Base-by-base conservation (phyloP, 352 stramenopile species). In the Halophytophthora batemanensis region DNA sequence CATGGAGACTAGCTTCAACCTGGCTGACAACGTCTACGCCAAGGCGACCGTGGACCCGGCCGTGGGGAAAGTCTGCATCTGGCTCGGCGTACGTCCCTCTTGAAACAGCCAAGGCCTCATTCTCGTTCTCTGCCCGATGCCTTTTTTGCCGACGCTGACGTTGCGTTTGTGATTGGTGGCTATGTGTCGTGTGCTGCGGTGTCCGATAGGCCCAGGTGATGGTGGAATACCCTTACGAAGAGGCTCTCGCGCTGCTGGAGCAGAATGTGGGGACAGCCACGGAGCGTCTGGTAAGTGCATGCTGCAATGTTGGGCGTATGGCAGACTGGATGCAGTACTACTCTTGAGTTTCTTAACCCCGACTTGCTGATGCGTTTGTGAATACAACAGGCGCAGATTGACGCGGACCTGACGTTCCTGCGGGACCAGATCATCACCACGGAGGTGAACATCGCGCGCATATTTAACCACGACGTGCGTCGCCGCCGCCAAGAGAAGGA, bases 401-500 rank as follows among this genome's bases (percentile, higher is more conserved):
- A 92, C 21, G 70, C 96, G 53, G 95, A 98, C 72, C 66, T 99
- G 42, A 86, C 75, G 41, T 98, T 98, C 66, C 77, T 97, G 25
- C 82, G 95, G 25, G 95, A 98, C 78, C 92, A 98, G 79, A 97
- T 98, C 75, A 98, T 98, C 67, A 98, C 94, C 29, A 94, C 91
- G 0, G 96, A 99, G 77, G 96, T 99, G 28, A 98, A 97, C 73
- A 98, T 98, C 66, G 94, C 84, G 56, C 79, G 96, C 50, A 97
- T 98, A 65, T 99, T 98, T 74, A 99, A 98, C 79, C 93, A 97
- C 81, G 95, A 99, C 74, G 93, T 98, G 44, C 79, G 82, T 45
- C 83, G 83, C 47, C 83, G 83, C 51, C 83, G 80, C 64, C 61
- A 87, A 66, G 80, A 87, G 53, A 80, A 88, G 56, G 80, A 90